Evolutionary conservation across 345 rosid genomes (phyloP), one percentile per base, ranked within the genome.

Genomic region (Linum trigynum): DNA sequence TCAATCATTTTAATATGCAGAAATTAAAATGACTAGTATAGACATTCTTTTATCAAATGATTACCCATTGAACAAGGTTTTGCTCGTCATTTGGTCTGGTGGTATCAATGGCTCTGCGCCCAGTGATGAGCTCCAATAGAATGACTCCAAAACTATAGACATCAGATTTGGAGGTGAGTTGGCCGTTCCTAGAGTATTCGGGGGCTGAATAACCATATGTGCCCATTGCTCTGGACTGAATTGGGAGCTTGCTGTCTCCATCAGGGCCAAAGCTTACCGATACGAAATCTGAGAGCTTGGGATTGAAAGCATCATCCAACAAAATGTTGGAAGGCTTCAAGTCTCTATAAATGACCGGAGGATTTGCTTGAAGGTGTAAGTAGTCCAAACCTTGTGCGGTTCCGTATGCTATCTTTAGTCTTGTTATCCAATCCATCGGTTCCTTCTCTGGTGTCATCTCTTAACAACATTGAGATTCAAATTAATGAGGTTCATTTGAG

Each of bases 51-150:
- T 23, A 23, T 23, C 32, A 23, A 23, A 23, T 23, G 32, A 37
- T 55, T 71, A 76, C 79, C 79, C 79, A 76, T 45, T 69, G 8
- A 68, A 71, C 79, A 14, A 75, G 72, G 37, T 75, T 75, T 45
- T 71, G 79, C 75, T 75, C 79, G 3, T 67, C 60, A 3, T 10
- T 57, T 1, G 79, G 75, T 63, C 35, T 67, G 16, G 75, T 67
- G 9, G 69, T 57, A 62, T 75, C 79, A 0, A 75, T 23, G 32
- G 72, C 79, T 48, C 67, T 64, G n/a, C 75, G 59, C 16, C 79
- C 79, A 0, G 73, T 63, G 61, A 75, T 65, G 38, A 75, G 72
- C 14, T 71, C 79, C 7, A 75, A 53, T 6, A 75, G 36, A 17
- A 75, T 69, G 12, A 71, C 78, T 5, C 78, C 78, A 3, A 71